A percentile compares a stretch with the other conserved stretches of the same genome.
Evolutionary conservation across 2,329 filamentous ascomycete genomes (phyloP).

Genomic region (Huntiella abstrusa): DNA sequence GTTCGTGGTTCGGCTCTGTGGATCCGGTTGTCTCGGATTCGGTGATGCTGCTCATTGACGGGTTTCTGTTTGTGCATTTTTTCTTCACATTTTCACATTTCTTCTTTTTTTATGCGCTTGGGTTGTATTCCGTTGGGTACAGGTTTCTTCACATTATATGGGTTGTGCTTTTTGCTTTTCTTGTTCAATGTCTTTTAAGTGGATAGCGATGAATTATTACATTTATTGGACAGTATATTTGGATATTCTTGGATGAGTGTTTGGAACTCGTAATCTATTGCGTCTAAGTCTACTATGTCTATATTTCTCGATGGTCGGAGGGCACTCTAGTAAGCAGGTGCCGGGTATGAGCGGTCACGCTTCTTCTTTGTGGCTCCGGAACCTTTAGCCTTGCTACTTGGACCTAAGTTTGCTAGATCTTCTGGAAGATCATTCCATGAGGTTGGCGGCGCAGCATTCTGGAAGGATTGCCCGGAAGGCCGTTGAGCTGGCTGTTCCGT

Average conservation of each 20-base stretch:
- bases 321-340: conserved; percentile 31
- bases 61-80: conserved; percentile 2
- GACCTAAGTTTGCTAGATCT: conserved; percentile 31
- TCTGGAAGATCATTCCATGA: conserved; percentile 49
- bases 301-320: too few species aligned
- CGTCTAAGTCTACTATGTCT: background rate
- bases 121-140: conserved; percentile 7
- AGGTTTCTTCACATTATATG: conserved; percentile 5
- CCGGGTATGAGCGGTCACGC: conserved; percentile 41
- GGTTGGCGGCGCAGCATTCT: conserved; percentile 36
- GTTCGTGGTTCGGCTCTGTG: background rate
- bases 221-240: background rate
- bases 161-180: conserved; percentile 5
- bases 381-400: conserved; percentile 34
- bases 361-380: conserved; percentile 36
- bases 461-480: conserved; percentile 29
- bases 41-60: too few species aligned
- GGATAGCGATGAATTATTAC: conserved; percentile 4
- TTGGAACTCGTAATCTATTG: too few species aligned
- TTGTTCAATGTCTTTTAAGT: conserved; percentile 1
- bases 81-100: conserved; percentile 3
- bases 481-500: conserved; percentile 12
- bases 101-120: conserved; percentile 9
- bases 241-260: background rate
- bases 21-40: too few species aligned